Evolutionary conservation across 2,329 filamentous ascomycete species (phyloP).

Genomic region (Fusarium algeriense): DNA sequence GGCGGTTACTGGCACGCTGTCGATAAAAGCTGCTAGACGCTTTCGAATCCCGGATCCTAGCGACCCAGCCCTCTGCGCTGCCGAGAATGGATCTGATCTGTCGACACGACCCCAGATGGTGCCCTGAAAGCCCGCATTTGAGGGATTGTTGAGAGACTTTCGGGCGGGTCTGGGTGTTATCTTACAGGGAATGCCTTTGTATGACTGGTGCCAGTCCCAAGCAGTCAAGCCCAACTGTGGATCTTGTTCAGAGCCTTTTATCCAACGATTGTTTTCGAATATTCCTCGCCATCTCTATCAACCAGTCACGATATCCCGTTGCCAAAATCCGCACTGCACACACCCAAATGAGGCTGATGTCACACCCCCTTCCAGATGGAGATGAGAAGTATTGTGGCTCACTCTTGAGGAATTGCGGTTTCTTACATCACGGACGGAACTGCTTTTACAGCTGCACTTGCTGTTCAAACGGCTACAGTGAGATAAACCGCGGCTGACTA

Average conservation of each 20-base stretch:
- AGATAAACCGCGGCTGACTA: background rate
- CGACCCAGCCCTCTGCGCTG: constrained; percentile 39
- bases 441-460: background rate
- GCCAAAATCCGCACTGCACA: constrained; percentile 28
- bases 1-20: constrained; percentile 39
- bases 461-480: background rate
- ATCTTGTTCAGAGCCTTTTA: constrained; percentile 39
- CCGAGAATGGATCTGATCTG: constrained; percentile 50
- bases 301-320: constrained; percentile 36
- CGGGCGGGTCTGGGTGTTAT: constrained; percentile 32
- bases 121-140: constrained; percentile 38
- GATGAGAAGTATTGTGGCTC: constrained; percentile 12
- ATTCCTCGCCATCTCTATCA: constrained; percentile 31
- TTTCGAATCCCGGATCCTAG: constrained; percentile 34
- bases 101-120: constrained; percentile 47
- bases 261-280: constrained; percentile 43
- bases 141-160: constrained; percentile 37
- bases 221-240: constrained; percentile 56
- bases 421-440: background rate
- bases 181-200: constrained; percentile 44
- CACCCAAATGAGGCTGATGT: constrained; percentile 26
- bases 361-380: constrained; percentile 22
- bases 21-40: constrained; percentile 31
- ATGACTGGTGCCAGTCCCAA: constrained; percentile 45
- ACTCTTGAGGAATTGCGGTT: background rate